These are phyloP conservation scores for Nicotiana obtusifolia DNA, from an alignment of 257 asterid genomes.

Conservation along the genomic window DNA sequence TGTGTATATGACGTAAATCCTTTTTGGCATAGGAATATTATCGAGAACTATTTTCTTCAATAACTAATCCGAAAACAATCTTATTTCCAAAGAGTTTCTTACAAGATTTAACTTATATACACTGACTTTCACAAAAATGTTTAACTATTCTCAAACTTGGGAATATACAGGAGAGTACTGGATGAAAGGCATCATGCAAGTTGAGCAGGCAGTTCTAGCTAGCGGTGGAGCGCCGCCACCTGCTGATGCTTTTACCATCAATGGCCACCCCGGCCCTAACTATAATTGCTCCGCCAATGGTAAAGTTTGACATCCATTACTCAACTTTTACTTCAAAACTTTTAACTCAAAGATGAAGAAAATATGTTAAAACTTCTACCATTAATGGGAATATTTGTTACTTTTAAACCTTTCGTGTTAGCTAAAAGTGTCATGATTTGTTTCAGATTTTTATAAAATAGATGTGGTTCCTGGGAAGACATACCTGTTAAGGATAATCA, in stretches of 20 bases:
- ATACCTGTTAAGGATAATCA: conserved; percentile 51
- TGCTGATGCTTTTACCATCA: conserved; percentile 57
- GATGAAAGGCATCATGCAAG: conserved; percentile 36
- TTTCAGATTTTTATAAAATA: conserved; percentile 48
- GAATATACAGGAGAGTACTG: conserved; percentile 48
- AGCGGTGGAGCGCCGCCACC: conserved; percentile 51
- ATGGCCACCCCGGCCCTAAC: conserved; percentile 70
- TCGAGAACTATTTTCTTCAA: background rate
- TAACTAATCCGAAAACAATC: background rate
- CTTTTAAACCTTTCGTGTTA: background rate
- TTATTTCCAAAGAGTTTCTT: background rate
- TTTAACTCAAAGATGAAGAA: background rate
- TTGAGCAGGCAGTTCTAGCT: conserved; percentile 40
- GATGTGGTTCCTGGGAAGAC: conserved; percentile 54
- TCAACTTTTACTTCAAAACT: background rate
- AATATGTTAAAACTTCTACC: background rate
- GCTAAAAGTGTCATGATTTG: background rate
- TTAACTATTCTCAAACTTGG: background rate
- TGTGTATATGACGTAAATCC: no score
- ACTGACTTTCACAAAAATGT: background rate
- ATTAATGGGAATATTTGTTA: background rate
- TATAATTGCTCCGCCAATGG: conserved; percentile 59
- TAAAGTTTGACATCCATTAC: conserved; percentile 8
- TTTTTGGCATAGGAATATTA: background rate
- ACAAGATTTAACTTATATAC: background rate